phyloP scores from a whole-genome alignment of 768 basidiomycete species.

The Jaapia argillacea region DNA sequence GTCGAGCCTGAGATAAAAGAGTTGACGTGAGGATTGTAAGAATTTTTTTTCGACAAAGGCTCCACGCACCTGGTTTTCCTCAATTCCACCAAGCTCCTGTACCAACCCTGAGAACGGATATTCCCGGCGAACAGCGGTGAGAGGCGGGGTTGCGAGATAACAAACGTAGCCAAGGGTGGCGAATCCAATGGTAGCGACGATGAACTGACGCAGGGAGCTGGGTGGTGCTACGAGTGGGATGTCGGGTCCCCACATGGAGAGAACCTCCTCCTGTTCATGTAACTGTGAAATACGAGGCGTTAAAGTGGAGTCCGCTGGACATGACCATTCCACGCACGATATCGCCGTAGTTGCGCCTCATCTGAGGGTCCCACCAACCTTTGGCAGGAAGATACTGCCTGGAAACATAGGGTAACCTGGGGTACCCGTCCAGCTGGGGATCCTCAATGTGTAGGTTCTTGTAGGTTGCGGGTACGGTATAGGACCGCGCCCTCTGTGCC shows the following conservation, averaged over 20 bases:
- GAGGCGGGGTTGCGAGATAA: slow-evolving; percentile 43
- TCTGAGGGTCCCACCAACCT: slow-evolving; percentile 70
- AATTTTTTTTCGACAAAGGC: not conserved
- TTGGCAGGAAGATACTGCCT: slow-evolving; percentile 51
- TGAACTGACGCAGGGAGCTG: slow-evolving; percentile 55
- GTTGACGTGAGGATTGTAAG: not conserved
- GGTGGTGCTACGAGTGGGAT: slow-evolving; percentile 49
- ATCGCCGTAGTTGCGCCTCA: slow-evolving; percentile 77
- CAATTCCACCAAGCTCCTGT: slow-evolving; percentile 67
- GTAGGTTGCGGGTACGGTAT: slow-evolving; percentile 10
- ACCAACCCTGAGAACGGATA: slow-evolving; percentile 73
- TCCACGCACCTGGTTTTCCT: slow-evolving; percentile 61
- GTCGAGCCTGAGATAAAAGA: slow-evolving; percentile 7
- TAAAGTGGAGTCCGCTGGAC: not conserved
- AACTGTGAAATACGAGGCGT: slow-evolving; percentile 31
- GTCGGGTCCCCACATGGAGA: slow-evolving; percentile 87
- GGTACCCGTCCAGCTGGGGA: slow-evolving; percentile 67
- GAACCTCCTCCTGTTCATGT: slow-evolving; percentile 70
- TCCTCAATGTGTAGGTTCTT: slow-evolving; percentile 30
- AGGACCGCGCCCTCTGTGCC: not conserved
- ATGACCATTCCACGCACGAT: slow-evolving; percentile 33
- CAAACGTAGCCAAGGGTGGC: slow-evolving; percentile 50
- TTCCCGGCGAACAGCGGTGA: slow-evolving; percentile 58
- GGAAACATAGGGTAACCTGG: slow-evolving; percentile 57
- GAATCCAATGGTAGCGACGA: slow-evolving; percentile 52